phyloP scores from a whole-genome alignment of 257 asterid species.

The Solanum ossicruentum region DNA sequence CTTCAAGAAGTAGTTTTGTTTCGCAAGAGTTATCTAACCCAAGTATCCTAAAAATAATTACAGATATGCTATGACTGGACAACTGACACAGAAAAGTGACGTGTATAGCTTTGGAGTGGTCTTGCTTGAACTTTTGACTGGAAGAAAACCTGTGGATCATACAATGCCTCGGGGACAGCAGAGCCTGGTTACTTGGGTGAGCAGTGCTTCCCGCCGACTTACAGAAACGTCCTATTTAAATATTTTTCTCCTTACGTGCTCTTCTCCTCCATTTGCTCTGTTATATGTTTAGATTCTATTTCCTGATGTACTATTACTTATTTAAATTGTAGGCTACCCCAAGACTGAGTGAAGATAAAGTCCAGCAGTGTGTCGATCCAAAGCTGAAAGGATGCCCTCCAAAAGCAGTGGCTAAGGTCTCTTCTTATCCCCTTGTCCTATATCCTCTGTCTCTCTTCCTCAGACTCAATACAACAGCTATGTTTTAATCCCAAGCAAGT shows the following conservation, averaged over 20 bases:
- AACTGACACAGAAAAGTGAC: constrained; percentile 12
- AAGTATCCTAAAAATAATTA: neutral
- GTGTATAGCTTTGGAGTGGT: constrained; percentile 30
- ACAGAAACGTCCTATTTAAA: neutral
- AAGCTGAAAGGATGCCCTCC: constrained; percentile 13
- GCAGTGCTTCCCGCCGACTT: neutral
- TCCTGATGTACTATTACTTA: neutral
- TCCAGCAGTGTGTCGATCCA: constrained; percentile 29
- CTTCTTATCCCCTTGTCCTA: neutral
- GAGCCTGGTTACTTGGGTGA: constrained; percentile 15
- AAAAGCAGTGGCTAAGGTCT: constrained; percentile 11
- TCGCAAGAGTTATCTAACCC: neutral
- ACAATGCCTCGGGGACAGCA: constrained; percentile 24
- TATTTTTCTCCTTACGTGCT: neutral
- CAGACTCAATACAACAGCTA: neutral
- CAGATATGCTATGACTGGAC: constrained; percentile 17
- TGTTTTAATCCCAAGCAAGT: neutral
- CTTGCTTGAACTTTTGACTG: constrained; percentile 25
- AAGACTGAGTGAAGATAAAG: constrained; percentile 30
- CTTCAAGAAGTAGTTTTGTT: neutral
- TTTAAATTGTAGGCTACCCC: constrained; percentile 14
- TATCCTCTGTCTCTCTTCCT: neutral
- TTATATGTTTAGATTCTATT: neutral
- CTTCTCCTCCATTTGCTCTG: neutral
- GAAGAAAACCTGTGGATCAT: constrained; percentile 31